Base-by-base conservation (phyloP, 768 basidiomycete genomes). In the Lactarius psammicola region DNA sequence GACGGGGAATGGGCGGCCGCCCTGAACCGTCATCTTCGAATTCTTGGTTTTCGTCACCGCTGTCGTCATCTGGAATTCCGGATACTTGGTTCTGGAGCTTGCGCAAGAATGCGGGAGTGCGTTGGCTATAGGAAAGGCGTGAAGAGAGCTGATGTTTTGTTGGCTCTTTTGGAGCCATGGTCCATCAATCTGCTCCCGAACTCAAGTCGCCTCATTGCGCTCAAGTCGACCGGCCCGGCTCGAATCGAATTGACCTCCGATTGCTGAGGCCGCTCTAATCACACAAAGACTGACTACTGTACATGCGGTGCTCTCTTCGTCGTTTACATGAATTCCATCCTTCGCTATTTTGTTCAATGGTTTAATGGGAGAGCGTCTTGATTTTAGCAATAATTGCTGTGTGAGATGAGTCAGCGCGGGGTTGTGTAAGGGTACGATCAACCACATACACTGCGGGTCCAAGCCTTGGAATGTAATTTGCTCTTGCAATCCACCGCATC, bases 401-500 rank as follows among this genome's bases (percentile, higher is more conserved):
- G 56, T 15, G 57, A 26, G 28, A 56, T 28, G 51, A 34, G 55
- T 56, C 36, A 57, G 20, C 3, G n/a, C 3, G 13, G 28, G 23
- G 4, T 42, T 3, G 13, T 66, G 46, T 65, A 54, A 18, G 28
- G 23, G 4, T 33, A 51, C 31, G 33, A 59, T 3, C n/a, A 20
- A 51, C 33, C 4, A 79, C 87, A 57, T 72, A 91, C 89, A 85
- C 75, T 89, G 83, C 31, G 91, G 82, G 72, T 89, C 92, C n/a
- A 94, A 82, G 49, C 85, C 84, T 76, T 94, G 92, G 78, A 84
- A 80, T 38, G 87, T 87, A 74, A 95, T 90, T 78, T 92, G 92
- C 76, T 95, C 92, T 78, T 85, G 84, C 63, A 95, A 78, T 59
- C 93, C 92, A 72, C 84, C 84, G 65, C 82, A 87, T 74, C 91